Evolutionary conservation across 2,329 filamentous ascomycete genomes (phyloP), one percentile per base, ranked within the genome.

Genomic region (Pestalotiopsis sp.): DNA sequence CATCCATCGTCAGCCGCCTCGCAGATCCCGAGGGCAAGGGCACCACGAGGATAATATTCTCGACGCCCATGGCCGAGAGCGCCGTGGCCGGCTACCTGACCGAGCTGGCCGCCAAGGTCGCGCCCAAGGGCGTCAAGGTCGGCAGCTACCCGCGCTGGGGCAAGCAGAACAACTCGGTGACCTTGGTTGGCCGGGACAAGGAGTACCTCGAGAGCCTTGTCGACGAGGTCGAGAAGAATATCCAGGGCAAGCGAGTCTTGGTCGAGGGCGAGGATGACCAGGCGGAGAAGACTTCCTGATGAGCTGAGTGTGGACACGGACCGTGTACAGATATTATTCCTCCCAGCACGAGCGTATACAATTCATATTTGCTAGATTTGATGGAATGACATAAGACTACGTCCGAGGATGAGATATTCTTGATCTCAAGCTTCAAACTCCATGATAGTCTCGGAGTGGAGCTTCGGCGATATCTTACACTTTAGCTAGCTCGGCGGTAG

Each of bases 71-170:
- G 80, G 85, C 92, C 0, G 96, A 99, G 85, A 98, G 94, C 80
- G 88, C 87, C 20, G 90, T 98, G 39, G 95, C 96, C 13, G 88
- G 86, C 20, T 98, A 93, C 78, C 84, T 99, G 75, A 95, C 94
- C 1, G 87, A 93, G 72, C 83, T 98, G 71, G 93, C 95, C 4
- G 87, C 84, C 36, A 89, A 89, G 78, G 92, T 95, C 25, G 91
- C 90, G 78, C 83, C 89, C 0, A 90, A 88, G 75, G 94, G 94
- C 3, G 87, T 98, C 75, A 98, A 98, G 83, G 94, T 98, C 17
- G 96, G 96, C 61, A 97, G 93, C 80, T 98, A 99, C 81, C 96
- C 96, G 45, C 86, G 94, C 67, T 98, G 95, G 94, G 93, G 92
- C 4, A 95, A 93, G 85, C 89, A 90, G 75, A 86, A 86, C 71